Evolutionary conservation across 441 rosid species (phyloP), one percentile per base, ranked within the genome.

Genomic region (Geranium incanum): DNA sequence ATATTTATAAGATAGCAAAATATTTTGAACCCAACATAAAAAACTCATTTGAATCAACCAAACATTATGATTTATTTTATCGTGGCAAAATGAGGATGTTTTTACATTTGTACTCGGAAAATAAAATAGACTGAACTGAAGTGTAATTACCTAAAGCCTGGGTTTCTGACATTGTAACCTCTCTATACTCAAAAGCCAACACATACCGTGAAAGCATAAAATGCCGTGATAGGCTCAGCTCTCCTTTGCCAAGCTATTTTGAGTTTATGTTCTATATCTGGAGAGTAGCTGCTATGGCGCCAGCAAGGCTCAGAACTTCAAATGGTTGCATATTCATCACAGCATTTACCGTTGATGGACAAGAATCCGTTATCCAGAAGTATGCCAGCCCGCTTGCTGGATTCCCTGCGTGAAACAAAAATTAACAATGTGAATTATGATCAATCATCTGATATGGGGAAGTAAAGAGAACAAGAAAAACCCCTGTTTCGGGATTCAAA

Each of bases 331-430:
- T 87, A 74, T 81, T 81, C 81, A 68, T 79, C 78, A 94, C 98
- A 74, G 87, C 84, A 55, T 82, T 83, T 79, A 90, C 97, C 0
- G 97, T 94, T 67, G 41, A 68, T 3, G 96, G 92, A 77, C 98
- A 90, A 12, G 97, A 94, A 78, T 94, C 97, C 13, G 96, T 94
- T 71, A 94, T 90, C 98, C 98, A 94, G 83, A 94, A 94, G 81
- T 94, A 88, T 70, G 84, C 75, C 68, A 94, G 75, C 36, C 95
- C 95, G 65, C 75, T 78, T 66, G 81, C 90, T 0, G 91, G 95
- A 75, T 81, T 79, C 69, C 95, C 98, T 94, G 84, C 48, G 67
- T 8, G 68, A 55, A 59, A 64, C 37, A 36, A 71, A 13, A 70
- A 23, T 28, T 43, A 39, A 66, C 8, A 60, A 59, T 12, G 36